A percentile compares a stretch with the other conserved stretches of the same genome.
Evolutionary conservation across 2,329 filamentous ascomycete species (phyloP).

Genomic region (Cryphonectria japonica): DNA sequence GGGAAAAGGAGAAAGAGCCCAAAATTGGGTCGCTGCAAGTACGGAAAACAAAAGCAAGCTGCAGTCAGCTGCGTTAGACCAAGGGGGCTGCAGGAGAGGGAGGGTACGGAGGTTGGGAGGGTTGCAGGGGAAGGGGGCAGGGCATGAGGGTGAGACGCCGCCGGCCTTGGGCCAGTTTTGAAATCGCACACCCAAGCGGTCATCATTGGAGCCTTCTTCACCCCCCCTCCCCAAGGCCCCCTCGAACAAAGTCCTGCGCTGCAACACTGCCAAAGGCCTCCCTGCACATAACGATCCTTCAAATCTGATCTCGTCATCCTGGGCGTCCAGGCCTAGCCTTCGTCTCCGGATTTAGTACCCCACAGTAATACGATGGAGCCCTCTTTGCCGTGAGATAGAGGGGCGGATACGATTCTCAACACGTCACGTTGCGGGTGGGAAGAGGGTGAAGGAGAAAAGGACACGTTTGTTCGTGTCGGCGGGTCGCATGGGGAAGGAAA

Average conservation of each 20-base stretch:
- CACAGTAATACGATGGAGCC: neutral
- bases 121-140: constrained; percentile 10
- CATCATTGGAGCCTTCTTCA: constrained; percentile 1
- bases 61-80: constrained; percentile 19
- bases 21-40: constrained; percentile 21
- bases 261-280: neutral
- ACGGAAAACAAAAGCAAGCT: constrained; percentile 8
- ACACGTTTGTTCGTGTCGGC: constrained; percentile 12
- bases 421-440: neutral
- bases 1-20: constrained; percentile 5
- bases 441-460: neutral
- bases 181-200: constrained; percentile 13
- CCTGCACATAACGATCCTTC: constrained; percentile 11
- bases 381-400: constrained; percentile 4
- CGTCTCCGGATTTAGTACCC: constrained; percentile 15
- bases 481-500: neutral
- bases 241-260: too few relatives aligned
- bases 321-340: neutral
- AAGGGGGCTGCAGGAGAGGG: neutral
- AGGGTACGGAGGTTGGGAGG: neutral
- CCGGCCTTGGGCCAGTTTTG: constrained; percentile 20
- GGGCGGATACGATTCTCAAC: constrained; percentile 4
- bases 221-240: neutral
- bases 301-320: constrained; percentile 10
- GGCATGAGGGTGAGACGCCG: constrained; percentile 27